Evolutionary conservation across 495 filamentous ascomycete genomes (phyloP).

Genomic region (Venustampulla echinocandica): DNA sequence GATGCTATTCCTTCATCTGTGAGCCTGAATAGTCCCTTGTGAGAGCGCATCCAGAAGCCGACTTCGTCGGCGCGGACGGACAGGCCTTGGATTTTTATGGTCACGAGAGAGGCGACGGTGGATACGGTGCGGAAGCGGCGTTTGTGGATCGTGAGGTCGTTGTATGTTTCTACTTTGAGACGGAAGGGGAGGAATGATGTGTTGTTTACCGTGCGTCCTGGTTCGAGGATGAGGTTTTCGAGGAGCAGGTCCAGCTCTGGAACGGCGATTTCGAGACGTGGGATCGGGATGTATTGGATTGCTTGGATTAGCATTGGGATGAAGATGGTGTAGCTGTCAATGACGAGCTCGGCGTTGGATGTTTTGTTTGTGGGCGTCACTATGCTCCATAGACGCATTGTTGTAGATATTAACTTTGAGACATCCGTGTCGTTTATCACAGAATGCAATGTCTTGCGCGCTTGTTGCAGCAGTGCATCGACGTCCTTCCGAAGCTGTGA

Average conservation of each 20-base stretch:
- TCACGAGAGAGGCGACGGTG: slow-evolving; percentile 57
- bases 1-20: slow-evolving; percentile 76
- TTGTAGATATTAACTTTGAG: slow-evolving; percentile 54
- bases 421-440: slow-evolving; percentile 63
- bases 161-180: slow-evolving; percentile 71
- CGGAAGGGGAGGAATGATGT: slow-evolving; percentile 85
- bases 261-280: slow-evolving; percentile 72
- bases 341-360: slow-evolving; percentile 60
- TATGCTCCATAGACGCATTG: slow-evolving; percentile 53
- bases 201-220: slow-evolving; percentile 73
- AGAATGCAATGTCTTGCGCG: slow-evolving; percentile 55
- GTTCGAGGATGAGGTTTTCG: slow-evolving; percentile 86
- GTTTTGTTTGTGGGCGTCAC: slow-evolving; percentile 47
- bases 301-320: slow-evolving; percentile 66
- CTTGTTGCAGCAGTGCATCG: slow-evolving; percentile 60
- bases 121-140: slow-evolving; percentile 60
- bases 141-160: slow-evolving; percentile 78
- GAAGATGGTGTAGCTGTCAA: slow-evolving; percentile 68
- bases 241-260: slow-evolving; percentile 78
- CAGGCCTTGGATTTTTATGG: slow-evolving; percentile 68
- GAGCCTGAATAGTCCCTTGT: slow-evolving; percentile 57
- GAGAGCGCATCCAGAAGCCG: slow-evolving; percentile 63
- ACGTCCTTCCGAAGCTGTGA: slow-evolving; percentile 63
- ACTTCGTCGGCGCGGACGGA: slow-evolving; percentile 76
- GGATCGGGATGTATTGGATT: slow-evolving; percentile 81